A percentile compares a stretch with the other conserved stretches of the same genome.
These are phyloP conservation scores for Kalmanozyma brasiliensis DNA, from an alignment of 1,284 basidiomycete species.

Conservation along the genomic window DNA sequence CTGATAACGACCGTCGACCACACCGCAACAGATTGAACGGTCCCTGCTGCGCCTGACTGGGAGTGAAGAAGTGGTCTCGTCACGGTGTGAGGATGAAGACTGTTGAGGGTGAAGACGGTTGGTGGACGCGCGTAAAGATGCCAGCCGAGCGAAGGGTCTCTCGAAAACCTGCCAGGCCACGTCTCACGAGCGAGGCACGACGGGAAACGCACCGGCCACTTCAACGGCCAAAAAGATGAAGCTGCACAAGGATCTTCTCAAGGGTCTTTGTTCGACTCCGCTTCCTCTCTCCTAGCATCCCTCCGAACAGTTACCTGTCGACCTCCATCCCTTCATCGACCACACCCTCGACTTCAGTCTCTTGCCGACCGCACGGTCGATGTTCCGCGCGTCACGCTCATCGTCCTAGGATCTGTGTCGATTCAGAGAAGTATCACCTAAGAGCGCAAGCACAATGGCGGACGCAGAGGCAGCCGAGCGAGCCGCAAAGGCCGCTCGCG, in stretches of 20 bases:
- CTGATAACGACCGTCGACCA: too few species aligned
- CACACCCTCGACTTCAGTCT: too few species aligned
- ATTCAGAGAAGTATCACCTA: not conserved
- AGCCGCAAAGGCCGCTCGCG: slow-evolving; percentile 54
- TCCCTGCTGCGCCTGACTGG: too few species aligned
- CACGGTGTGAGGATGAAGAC: too few species aligned
- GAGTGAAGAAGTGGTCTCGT: too few species aligned
- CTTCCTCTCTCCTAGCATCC: not conserved
- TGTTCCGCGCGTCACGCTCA: too few species aligned
- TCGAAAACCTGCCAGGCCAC: slow-evolving; percentile 16
- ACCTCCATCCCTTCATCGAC: not conserved
- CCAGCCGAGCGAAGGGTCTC: too few species aligned
- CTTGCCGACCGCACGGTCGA: not conserved
- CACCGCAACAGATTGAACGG: too few species aligned
- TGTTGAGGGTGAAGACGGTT: too few species aligned
- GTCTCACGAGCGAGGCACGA: not conserved
- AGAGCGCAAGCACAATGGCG: slow-evolving; percentile 27
- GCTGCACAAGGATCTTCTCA: slow-evolving; percentile 10
- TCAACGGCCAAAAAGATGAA: not conserved
- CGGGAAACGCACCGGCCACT: slow-evolving; percentile 29
- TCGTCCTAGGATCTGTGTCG: too few species aligned
- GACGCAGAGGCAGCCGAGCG: slow-evolving; percentile 51
- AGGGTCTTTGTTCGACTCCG: too few species aligned
- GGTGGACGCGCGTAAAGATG: too few species aligned
- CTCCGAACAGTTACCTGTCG: not conserved